Conservation (phyloP, 129 eudicot genomes). For the Flaveria trinervia region DNA sequence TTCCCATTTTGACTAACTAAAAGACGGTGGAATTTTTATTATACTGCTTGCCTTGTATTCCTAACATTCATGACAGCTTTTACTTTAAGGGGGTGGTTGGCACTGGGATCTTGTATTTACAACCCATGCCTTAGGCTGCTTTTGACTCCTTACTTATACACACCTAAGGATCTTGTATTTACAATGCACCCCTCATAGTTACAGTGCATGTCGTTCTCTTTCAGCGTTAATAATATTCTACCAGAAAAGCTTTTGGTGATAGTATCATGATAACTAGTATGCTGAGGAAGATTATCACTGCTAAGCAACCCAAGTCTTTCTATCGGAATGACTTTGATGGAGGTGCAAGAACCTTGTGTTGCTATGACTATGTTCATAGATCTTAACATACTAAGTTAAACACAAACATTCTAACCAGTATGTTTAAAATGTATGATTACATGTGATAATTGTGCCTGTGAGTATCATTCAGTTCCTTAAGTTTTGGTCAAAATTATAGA, state of each 20-base stretch:
- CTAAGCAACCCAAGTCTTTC: conserved; percentile 6
- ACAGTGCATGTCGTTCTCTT: neutral
- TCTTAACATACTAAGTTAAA: neutral
- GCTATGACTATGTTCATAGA: conserved; percentile 4
- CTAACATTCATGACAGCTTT: neutral
- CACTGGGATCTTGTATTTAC: neutral
- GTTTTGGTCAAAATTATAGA: neutral
- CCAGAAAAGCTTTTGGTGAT: conserved; percentile 9
- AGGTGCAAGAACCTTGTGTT: neutral
- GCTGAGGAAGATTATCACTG: neutral
- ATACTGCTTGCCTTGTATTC: neutral
- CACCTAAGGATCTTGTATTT: neutral
- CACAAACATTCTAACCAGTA: neutral
- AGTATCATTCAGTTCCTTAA: neutral
- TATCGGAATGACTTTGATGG: neutral
- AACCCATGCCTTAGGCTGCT: neutral
- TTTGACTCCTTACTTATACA: neutral
- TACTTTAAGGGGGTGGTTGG: neutral
- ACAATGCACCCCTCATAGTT: neutral
- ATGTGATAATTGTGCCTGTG: conserved; percentile 14
- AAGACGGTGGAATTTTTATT: neutral
- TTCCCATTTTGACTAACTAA: neutral
- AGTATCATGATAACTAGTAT: conserved; percentile 5
- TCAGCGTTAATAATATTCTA: neutral
- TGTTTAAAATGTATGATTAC: neutral